Conservation (phyloP, 352 stramenopile genomes). For the Sclerospora graminicola region DNA sequence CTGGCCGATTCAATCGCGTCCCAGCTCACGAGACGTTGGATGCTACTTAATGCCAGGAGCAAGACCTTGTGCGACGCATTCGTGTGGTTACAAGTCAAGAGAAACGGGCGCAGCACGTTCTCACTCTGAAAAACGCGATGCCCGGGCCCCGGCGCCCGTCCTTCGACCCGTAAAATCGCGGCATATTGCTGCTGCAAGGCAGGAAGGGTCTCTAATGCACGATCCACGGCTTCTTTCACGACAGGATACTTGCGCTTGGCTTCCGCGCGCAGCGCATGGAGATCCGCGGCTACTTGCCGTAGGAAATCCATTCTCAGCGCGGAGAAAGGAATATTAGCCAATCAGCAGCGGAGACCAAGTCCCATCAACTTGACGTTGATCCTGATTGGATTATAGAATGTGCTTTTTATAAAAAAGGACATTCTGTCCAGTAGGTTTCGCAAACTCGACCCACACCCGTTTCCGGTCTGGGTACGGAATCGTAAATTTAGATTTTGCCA, state of each 20-base stretch:
- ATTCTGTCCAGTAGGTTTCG: too few relatives aligned
- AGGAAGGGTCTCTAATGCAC: constrained; percentile 89
- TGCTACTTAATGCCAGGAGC: constrained; percentile 89
- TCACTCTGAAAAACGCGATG: constrained; percentile 90
- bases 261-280: constrained; percentile 74
- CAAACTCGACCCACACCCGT: too few relatives aligned
- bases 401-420: too few relatives aligned
- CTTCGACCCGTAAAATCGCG: constrained; percentile 64
- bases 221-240: constrained; percentile 94
- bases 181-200: constrained; percentile 93
- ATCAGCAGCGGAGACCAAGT: too few relatives aligned
- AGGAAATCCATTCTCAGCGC: constrained; percentile 84
- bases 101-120: constrained; percentile 93
- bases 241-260: constrained; percentile 88
- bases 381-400: too few relatives aligned
- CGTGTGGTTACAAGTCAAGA: constrained; percentile 95
- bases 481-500: too few relatives aligned
- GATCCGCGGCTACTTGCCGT: constrained; percentile 81
- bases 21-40: constrained; percentile 91
- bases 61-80: constrained; percentile 92
- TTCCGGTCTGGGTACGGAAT: too few relatives aligned
- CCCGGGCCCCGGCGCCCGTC: constrained; percentile 72
- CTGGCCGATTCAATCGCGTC: constrained; percentile 92
- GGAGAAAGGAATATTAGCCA: constrained; percentile 7
- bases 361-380: too few relatives aligned